These are phyloP conservation scores for Tolypocladium sp. DNA, from an alignment of 2,329 filamentous ascomycete genomes.

Conservation along the genomic window DNA sequence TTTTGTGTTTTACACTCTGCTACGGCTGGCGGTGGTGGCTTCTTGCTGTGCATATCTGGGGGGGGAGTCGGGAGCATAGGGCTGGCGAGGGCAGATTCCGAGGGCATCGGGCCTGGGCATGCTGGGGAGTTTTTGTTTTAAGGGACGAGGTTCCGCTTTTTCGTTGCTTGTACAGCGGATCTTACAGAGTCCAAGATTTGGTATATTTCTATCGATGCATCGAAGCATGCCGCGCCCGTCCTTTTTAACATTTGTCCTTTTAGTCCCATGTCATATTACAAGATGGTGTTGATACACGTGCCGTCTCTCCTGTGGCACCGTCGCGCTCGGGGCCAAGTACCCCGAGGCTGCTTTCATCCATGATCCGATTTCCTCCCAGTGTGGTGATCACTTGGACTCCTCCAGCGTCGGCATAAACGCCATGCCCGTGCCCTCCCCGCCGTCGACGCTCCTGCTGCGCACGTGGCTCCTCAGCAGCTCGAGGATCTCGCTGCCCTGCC, in stretches of 20 bases:
- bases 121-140: background rate
- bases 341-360: background rate
- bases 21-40: background rate
- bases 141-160: background rate
- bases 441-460: slow-evolving; percentile 41
- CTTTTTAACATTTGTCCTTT: background rate
- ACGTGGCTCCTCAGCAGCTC: slow-evolving; percentile 73
- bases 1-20: slow-evolving; percentile 3
- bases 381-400: background rate
- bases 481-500: slow-evolving; percentile 77
- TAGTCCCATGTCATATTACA: background rate
- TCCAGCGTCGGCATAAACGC: slow-evolving; percentile 47
- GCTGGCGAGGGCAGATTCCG: background rate
- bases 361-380: background rate
- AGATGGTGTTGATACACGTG: background rate
- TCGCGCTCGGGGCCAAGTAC: background rate
- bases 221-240: background rate
- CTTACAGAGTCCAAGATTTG: background rate
- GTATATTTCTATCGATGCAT: slow-evolving; percentile 2
- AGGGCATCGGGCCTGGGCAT: background rate
- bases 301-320: background rate
- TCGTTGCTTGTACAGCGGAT: background rate
- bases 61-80: background rate
- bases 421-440: slow-evolving; percentile 36
- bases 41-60: slow-evolving; percentile 1